Conservation (phyloP, 1,284 basidiomycete genomes). For the Ustilago sp. region DNA sequence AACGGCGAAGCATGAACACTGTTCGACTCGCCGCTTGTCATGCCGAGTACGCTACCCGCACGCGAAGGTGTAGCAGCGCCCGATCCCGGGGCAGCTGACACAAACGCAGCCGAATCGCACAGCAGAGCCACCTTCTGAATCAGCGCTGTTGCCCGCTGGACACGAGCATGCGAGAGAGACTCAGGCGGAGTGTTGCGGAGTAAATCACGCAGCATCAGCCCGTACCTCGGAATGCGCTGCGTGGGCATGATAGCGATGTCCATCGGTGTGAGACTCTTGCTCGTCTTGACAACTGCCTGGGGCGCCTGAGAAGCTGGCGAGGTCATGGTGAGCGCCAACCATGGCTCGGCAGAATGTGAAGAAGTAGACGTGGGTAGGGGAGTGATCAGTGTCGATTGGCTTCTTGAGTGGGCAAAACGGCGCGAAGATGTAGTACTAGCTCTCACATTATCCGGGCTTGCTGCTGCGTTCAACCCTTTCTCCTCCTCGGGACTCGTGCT, state of each 20-base stretch:
- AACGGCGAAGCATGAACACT: constrained; percentile 16
- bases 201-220: constrained; percentile 61
- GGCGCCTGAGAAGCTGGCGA: constrained; percentile 1
- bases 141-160: constrained; percentile 45
- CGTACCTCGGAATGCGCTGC: constrained; percentile 63
- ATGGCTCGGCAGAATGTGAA: background rate
- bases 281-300: background rate
- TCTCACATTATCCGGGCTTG: background rate
- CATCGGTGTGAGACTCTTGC: constrained; percentile 58
- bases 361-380: constrained; percentile 25
- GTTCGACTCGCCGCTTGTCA: constrained; percentile 11
- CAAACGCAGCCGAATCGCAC: constrained; percentile 45
- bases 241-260: constrained; percentile 68
- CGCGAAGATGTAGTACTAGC: constrained; percentile 2
- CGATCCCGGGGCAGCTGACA: background rate
- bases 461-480: background rate
- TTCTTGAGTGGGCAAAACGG: constrained; percentile 29
- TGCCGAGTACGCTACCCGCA: constrained; percentile 23
- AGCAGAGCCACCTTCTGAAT: constrained; percentile 38
- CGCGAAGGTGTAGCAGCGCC: constrained; percentile 24
- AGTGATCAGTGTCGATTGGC: constrained; percentile 33
- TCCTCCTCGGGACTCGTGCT: constrained; percentile 25
- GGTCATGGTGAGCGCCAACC: constrained; percentile 14
- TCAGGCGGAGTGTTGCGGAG: constrained; percentile 58
- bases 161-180: constrained; percentile 50